Base-by-base conservation (phyloP, 106 monocot genomes). In the Dioscorea zingiberensis region DNA sequence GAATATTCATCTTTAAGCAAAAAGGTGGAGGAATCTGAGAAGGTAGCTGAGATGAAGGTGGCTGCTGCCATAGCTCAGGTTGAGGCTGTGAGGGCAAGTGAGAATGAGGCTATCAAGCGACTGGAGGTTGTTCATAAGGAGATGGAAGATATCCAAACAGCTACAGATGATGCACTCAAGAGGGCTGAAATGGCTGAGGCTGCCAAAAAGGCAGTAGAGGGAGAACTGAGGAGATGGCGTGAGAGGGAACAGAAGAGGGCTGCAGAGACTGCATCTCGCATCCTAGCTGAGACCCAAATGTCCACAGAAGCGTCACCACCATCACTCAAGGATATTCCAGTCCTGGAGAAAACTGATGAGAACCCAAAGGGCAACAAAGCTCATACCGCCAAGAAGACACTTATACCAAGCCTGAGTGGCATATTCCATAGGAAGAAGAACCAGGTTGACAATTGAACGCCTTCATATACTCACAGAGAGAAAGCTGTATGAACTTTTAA, bases 41-140 rank as follows among this genome's bases (percentile, higher is more conserved):
- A 63, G 21, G 17, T 80, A 60, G 54, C 80, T 54, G 65, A 74
- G 22, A 74, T 80, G 74, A 74, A 74, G 57, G 69, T 71, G n/a
- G 74, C 74, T 59, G 74, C 74, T n/a, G 64, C 74, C 29, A 29
- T 62, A 64, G 73, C 80, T 44, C 59, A 74, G 56, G 80, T 59
- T 14, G 80, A 80, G 32, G 71, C 80, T 13, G 74, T 80, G 21
- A 70, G 47, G 47, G 64, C 74, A 4, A 66, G 66, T 57, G 74
- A 80, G 69, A 74, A 74, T 25, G 74, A 80, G 47, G 69, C 59
- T 17, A 65, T 71, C 46, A 65, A 69, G 65, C 69, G 69, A 27
- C 27, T 80, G 47, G 70, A 71, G 54, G 59, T 60, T 9, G 17
- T 18, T 2, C 48, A 59, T 7, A 70, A 74, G 28, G 80, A 80